These are phyloP conservation scores for Cryptococcus jaspeensis DNA, from an alignment of 1,284 basidiomycete species.

Conservation along the genomic window DNA sequence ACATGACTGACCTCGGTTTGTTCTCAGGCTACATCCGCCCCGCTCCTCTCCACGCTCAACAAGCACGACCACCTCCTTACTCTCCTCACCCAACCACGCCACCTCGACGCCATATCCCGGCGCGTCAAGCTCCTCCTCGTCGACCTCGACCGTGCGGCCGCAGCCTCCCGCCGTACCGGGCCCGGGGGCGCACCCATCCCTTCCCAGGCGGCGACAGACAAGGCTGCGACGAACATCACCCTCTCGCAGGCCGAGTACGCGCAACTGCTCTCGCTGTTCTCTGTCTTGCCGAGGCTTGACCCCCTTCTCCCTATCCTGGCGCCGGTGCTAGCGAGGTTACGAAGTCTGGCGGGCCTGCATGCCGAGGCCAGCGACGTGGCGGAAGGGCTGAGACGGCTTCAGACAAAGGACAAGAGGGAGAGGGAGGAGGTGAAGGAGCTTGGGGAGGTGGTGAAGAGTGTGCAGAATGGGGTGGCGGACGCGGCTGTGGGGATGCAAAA, in stretches of 20 bases:
- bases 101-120: slow-evolving; percentile 93
- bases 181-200: slow-evolving; percentile 50
- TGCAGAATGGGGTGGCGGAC: slow-evolving; percentile 70
- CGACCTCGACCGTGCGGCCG: slow-evolving; percentile 83
- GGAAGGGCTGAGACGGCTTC: slow-evolving; percentile 61
- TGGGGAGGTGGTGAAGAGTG: slow-evolving; percentile 62
- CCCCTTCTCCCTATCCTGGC: slow-evolving; percentile 87
- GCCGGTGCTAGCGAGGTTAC: slow-evolving; percentile 81
- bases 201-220: slow-evolving; percentile 23
- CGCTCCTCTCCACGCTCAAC: slow-evolving; percentile 74
- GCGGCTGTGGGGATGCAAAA: slow-evolving; percentile 69
- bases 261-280: slow-evolving; percentile 61
- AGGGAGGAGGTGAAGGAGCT: slow-evolving; percentile 67
- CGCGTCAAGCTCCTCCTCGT: slow-evolving; percentile 88
- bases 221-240: slow-evolving; percentile 21
- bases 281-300: slow-evolving; percentile 75
- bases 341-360: slow-evolving; percentile 79
- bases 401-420: slow-evolving; percentile 66
- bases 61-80: slow-evolving; percentile 74
- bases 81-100: slow-evolving; percentile 88
- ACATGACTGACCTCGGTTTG: not conserved
- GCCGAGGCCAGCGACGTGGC: slow-evolving; percentile 72
- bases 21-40: slow-evolving; percentile 62
- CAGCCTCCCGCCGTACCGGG: slow-evolving; percentile 49
- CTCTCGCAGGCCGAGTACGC: slow-evolving; percentile 58